A percentile compares a stretch with the other conserved stretches of the same genome.
Evolutionary conservation across 805 yeast species (phyloP).

Genomic region (Tetrapisispora pingtungensis): DNA sequence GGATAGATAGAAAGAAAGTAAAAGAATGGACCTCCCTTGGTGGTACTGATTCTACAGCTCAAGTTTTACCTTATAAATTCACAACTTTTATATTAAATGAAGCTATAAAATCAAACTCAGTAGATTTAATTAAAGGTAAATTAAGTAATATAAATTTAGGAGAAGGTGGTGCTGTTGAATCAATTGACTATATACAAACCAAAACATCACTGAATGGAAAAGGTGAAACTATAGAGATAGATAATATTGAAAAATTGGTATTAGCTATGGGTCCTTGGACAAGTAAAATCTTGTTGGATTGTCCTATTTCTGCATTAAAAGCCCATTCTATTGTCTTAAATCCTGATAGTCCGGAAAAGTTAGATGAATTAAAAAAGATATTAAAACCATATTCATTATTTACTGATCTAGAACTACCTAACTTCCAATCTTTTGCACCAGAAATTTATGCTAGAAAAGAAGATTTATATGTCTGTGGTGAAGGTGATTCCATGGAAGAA

Average conservation of each 20-base stretch:
- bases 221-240: constrained; percentile 36
- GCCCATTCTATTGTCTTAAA: constrained; percentile 92
- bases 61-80: constrained; percentile 90
- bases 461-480: constrained; percentile 96
- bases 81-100: constrained; percentile 74
- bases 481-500: constrained; percentile 83
- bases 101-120: constrained; percentile 72
- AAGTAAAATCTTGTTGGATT: constrained; percentile 75
- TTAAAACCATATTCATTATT: constrained; percentile 81
- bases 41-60: constrained; percentile 82
- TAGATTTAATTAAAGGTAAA: constrained; percentile 79
- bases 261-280: constrained; percentile 97
- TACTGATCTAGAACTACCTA: constrained; percentile 72
- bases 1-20: constrained; percentile 62
- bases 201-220: constrained; percentile 5
- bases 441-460: constrained; percentile 92
- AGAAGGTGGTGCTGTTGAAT: constrained; percentile 27
- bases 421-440: constrained; percentile 67
- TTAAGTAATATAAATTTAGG: constrained; percentile 50
- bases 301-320: constrained; percentile 88
- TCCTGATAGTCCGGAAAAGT: constrained; percentile 48
- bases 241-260: constrained; percentile 63
- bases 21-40: constrained; percentile 73
- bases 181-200: constrained; percentile 4
- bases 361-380: constrained; percentile 30